Conservation (phyloP, 1,284 basidiomycete genomes). For the Ustilago trichophora region DNA sequence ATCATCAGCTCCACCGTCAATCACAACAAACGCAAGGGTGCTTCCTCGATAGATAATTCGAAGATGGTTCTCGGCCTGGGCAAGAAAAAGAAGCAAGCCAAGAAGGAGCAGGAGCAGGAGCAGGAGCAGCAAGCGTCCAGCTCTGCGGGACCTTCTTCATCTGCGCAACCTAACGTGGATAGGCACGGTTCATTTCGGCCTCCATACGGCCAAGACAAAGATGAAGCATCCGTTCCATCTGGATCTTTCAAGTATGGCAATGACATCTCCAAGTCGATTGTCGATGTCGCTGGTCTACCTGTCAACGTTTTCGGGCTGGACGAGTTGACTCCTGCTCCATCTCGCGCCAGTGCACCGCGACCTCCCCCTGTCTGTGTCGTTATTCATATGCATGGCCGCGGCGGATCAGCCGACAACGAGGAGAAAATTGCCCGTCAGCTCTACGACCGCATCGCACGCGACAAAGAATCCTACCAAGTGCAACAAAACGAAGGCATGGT, state of each 20-base stretch:
- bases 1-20: too few species aligned
- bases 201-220: conserved; percentile 1
- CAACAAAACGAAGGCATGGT: conserved; percentile 24
- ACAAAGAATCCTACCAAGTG: conserved; percentile 7
- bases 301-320: conserved; percentile 60
- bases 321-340: conserved; percentile 49
- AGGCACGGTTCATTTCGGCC: conserved; percentile 11
- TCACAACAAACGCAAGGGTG: too few species aligned
- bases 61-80: conserved; percentile 34
- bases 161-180: background rate
- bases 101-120: conserved; percentile 7
- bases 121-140: background rate
- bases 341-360: conserved; percentile 42
- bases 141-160: background rate
- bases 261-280: conserved; percentile 24
- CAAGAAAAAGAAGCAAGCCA: conserved; percentile 32
- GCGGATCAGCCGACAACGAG: conserved; percentile 55
- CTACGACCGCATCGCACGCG: conserved; percentile 46
- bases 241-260: conserved; percentile 31
- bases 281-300: conserved; percentile 60
- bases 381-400: conserved; percentile 63
- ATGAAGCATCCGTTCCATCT: background rate
- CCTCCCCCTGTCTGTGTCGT: conserved; percentile 56
- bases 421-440: conserved; percentile 57
- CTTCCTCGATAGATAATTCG: background rate